These are phyloP conservation scores for Ilyonectria sp. DNA, from an alignment of 2,329 filamentous ascomycete genomes.

Conservation along the genomic window DNA sequence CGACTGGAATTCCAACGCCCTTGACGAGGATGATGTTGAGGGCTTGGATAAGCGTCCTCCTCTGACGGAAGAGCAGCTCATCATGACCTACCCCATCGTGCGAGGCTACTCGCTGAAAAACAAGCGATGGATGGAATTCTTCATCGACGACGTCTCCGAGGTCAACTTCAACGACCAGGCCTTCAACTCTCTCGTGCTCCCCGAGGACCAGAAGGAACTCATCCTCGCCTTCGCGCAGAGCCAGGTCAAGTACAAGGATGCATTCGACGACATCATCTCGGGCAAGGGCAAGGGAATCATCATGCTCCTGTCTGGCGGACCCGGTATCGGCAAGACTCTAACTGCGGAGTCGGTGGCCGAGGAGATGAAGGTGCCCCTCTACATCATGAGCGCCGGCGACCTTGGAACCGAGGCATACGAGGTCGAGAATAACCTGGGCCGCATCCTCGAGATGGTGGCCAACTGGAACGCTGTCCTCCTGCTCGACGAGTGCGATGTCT, in stretches of 20 bases:
- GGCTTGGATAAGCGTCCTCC: slow-evolving; percentile 37
- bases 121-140: slow-evolving; percentile 66
- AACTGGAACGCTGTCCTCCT: slow-evolving; percentile 59
- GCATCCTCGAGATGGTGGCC: slow-evolving; percentile 76
- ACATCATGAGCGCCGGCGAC: slow-evolving; percentile 74
- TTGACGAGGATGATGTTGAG: neutral
- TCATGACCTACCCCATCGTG: slow-evolving; percentile 58
- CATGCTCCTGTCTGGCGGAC: slow-evolving; percentile 63
- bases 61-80: slow-evolving; percentile 57
- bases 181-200: slow-evolving; percentile 65
- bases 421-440: slow-evolving; percentile 73
- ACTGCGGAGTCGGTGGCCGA: slow-evolving; percentile 67
- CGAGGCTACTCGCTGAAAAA: slow-evolving; percentile 65
- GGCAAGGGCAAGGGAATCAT: slow-evolving; percentile 68
- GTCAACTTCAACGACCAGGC: slow-evolving; percentile 65
- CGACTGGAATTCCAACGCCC: slow-evolving; percentile 33
- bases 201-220: slow-evolving; percentile 65
- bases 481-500: slow-evolving; percentile 58
- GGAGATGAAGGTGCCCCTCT: slow-evolving; percentile 64
- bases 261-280: slow-evolving; percentile 67
- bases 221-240: slow-evolving; percentile 66
- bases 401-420: slow-evolving; percentile 76
- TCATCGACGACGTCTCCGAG: slow-evolving; percentile 60
- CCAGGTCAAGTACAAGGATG: slow-evolving; percentile 58
- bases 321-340: slow-evolving; percentile 66